These are phyloP conservation scores for Warburgia ugandensis DNA, from an alignment of 164 flowering plant genomes.

Conservation along the genomic window DNA sequence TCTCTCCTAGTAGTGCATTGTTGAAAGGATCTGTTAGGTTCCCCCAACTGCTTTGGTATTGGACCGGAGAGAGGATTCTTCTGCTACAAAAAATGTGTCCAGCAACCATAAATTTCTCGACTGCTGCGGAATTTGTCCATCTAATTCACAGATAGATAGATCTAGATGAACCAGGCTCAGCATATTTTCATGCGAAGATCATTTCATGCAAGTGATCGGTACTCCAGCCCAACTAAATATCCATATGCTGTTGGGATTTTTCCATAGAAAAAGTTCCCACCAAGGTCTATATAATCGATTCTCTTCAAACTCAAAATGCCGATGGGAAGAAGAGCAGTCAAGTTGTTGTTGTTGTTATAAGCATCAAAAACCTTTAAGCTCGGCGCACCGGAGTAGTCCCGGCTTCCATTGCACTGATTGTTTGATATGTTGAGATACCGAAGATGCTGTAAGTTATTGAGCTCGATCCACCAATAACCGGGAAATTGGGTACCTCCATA, in stretches of 20 bases:
- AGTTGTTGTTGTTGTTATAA: constrained; percentile 81
- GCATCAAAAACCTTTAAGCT: constrained; percentile 68
- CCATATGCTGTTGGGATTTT: constrained; percentile 67
- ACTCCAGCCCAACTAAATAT: constrained; percentile 40
- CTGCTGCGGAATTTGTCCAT: constrained; percentile 63
- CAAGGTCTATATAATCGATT: constrained; percentile 62
- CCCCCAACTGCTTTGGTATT: constrained; percentile 67
- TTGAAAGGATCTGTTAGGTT: constrained; percentile 78
- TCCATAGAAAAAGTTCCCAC: constrained; percentile 81
- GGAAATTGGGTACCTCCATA: no score
- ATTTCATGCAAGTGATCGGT: constrained; percentile 61
- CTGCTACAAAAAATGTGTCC: constrained; percentile 61
- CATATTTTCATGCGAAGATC: constrained; percentile 56
- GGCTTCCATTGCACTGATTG: constrained; percentile 55
- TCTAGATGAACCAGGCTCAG: constrained; percentile 60
- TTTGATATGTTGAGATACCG: constrained; percentile 62
- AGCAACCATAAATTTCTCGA: constrained; percentile 59
- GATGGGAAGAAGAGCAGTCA: constrained; percentile 51
- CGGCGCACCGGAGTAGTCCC: constrained; percentile 52
- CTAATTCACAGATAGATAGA: constrained; percentile 56
- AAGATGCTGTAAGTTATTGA: constrained; percentile 35
- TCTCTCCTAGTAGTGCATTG: constrained; percentile 75
- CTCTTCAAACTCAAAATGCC: constrained; percentile 37
- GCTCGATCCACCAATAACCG: constrained; percentile 42
- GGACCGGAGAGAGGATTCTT: constrained; percentile 59